phyloP scores from a whole-genome alignment of 2,329 filamentous ascomycete species.

The Balansia obtecta region DNA sequence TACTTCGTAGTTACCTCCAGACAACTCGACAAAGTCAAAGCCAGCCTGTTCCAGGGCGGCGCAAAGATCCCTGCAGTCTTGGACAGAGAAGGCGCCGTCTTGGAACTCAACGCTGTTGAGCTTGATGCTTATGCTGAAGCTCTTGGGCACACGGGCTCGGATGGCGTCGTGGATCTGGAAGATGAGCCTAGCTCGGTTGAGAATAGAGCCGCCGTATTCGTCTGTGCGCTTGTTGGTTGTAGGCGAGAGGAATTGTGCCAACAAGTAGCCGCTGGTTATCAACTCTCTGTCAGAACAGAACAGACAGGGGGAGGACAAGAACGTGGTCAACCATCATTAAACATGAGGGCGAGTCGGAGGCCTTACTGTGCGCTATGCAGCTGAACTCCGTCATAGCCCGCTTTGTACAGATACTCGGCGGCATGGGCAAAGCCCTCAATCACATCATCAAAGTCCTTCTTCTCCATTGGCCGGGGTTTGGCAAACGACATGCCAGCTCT shows the following conservation, averaged over 20 bases:
- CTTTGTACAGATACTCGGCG: slow-evolving; percentile 48
- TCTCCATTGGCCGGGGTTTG: slow-evolving; percentile 39
- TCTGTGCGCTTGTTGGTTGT: slow-evolving; percentile 39
- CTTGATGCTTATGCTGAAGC: slow-evolving; percentile 40
- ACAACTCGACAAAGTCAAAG: slow-evolving; percentile 48
- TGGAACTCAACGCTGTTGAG: slow-evolving; percentile 46
- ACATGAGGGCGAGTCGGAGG: too few species aligned
- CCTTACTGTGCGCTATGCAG: slow-evolving; percentile 37
- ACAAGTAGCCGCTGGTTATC: slow-evolving; percentile 32
- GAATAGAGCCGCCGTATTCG: slow-evolving; percentile 31
- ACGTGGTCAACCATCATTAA: too few species aligned
- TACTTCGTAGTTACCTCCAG: slow-evolving; percentile 46
- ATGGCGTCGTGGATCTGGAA: slow-evolving; percentile 29
- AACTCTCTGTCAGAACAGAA: neutral
- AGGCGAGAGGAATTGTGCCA: slow-evolving; percentile 39
- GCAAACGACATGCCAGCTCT: slow-evolving; percentile 21
- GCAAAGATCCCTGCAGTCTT: slow-evolving; percentile 38
- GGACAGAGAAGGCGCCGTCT: slow-evolving; percentile 36
- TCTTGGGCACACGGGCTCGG: slow-evolving; percentile 16
- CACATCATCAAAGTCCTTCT: slow-evolving; percentile 42
- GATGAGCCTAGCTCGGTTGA: slow-evolving; percentile 33
- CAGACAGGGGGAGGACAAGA: too few species aligned
- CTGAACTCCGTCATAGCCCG: slow-evolving; percentile 43
- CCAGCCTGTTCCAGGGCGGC: slow-evolving; percentile 31
- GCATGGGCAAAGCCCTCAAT: slow-evolving; percentile 50